Evolutionary conservation across 1,284 basidiomycete genomes (phyloP).

Genomic region (Marasmius sp.): DNA sequence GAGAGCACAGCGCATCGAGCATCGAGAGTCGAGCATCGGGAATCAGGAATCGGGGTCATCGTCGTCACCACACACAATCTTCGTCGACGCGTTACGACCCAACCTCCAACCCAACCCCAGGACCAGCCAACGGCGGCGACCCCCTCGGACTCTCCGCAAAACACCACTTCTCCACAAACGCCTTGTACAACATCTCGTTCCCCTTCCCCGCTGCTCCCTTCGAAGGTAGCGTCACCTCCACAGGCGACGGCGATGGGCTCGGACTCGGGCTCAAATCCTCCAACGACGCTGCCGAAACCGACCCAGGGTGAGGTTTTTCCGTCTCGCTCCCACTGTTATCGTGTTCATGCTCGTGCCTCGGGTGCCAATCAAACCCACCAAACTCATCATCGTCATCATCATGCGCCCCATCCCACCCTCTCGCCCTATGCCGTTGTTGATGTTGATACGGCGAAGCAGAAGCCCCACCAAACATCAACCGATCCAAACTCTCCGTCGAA

Average conservation of each 20-base stretch:
- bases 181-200: constrained; percentile 51
- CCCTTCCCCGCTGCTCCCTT: constrained; percentile 20
- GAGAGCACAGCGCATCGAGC: too few relatives aligned
- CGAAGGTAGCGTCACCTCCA: constrained; percentile 2
- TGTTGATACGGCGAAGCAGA: background rate
- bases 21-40: too few relatives aligned
- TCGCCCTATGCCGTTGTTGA: too few relatives aligned
- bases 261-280: background rate
- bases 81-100: too few relatives aligned
- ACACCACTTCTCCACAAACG: constrained; percentile 69
- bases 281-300: background rate
- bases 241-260: background rate
- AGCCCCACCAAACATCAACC: background rate
- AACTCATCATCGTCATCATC: too few relatives aligned
- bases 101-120: background rate
- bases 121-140: constrained; percentile 15
- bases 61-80: too few relatives aligned
- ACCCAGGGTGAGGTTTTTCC: background rate
- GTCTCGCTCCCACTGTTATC: constrained; percentile 1
- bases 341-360: too few relatives aligned
- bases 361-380: too few relatives aligned
- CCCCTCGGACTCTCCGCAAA: constrained; percentile 47
- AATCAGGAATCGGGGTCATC: too few relatives aligned
- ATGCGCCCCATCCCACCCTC: too few relatives aligned
- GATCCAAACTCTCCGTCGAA: background rate